Conservation (phyloP, 2,329 filamentous ascomycete species). For the Xylaria sp. region DNA sequence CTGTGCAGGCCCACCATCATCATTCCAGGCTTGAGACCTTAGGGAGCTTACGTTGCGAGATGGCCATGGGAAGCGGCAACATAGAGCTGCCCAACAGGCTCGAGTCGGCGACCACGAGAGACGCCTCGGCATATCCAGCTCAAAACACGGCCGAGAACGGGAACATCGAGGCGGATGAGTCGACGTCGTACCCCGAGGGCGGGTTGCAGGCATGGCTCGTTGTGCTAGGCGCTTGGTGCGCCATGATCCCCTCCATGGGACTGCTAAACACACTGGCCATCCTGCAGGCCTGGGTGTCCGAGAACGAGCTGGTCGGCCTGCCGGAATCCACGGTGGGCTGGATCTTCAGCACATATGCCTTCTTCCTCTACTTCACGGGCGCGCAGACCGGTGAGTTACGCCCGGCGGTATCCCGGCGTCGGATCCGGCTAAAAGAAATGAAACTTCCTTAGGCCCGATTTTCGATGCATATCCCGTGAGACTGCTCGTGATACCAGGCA, state of each 20-base stretch:
- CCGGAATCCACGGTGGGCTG: slow-evolving; percentile 31
- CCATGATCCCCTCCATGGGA: slow-evolving; percentile 35
- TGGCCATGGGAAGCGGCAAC: background rate
- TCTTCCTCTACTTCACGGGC: slow-evolving; percentile 36
- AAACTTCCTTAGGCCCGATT: slow-evolving; percentile 23
- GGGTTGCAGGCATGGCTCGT: slow-evolving; percentile 35
- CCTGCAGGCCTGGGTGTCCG: slow-evolving; percentile 34
- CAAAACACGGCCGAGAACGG: background rate
- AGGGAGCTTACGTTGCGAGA: background rate
- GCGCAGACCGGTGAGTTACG: slow-evolving; percentile 31
- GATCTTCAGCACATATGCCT: slow-evolving; percentile 37
- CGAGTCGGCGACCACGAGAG: background rate
- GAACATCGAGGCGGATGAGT: slow-evolving; percentile 13
- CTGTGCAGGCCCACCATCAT: too few species aligned
- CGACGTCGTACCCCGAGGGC: slow-evolving; percentile 33
- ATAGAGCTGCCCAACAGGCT: background rate
- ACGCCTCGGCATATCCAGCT: background rate
- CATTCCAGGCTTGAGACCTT: too few species aligned
- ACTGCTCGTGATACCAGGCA: slow-evolving; percentile 28
- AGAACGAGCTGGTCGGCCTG: slow-evolving; percentile 23
- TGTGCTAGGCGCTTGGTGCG: slow-evolving; percentile 33
- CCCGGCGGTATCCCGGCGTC: background rate
- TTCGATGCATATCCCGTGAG: slow-evolving; percentile 34
- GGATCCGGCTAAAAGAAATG: slow-evolving; percentile 7
- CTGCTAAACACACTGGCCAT: slow-evolving; percentile 34